Evolutionary conservation across 1,139 yeast genomes (phyloP), one percentile per base, ranked within the genome.

Genomic region (Debaryomyces udenii): DNA sequence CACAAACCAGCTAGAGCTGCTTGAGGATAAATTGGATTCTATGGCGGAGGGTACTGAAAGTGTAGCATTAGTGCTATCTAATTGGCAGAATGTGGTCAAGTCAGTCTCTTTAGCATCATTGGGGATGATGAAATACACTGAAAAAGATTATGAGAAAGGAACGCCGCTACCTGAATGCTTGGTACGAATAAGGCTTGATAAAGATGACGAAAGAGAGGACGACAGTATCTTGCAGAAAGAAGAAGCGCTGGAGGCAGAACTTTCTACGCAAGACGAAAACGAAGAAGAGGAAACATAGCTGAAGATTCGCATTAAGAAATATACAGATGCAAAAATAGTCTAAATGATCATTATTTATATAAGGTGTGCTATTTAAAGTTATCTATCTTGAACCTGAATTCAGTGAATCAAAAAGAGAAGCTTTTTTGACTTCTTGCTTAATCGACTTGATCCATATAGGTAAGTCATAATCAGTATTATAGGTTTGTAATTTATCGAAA

Each of bases 81-180:
- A 83, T 49, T 86, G 95, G 95, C 78, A 80, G 45, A 80, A 77
- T 45, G 84, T 86, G 13, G 69, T 83, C 16, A 70, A 81, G 45
- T 78, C 89, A 1, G 78, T 86, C 0, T 78, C 85, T 9, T 60
- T 86, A 52, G 91, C 94, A 0, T 80, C 90, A 0, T 61, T 81
- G 51, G 81, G 84, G 3, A 60, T 83, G 37, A 58, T 74, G 43
- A 74, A 71, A 41, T 72, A 78, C 46, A 50, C 74, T 0, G 74
- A 73, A 18, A 63, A 64, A 26, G 81, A 76, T 47, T 73, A 71
- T 40, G 78, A 76, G 53, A 59, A 39, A 2, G 53, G 47, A 13
- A 43, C 51, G 1, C 69, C 71, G n/a, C 52, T 70, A 44, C 77
- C 76, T 36, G 64, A 87, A 55, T 76, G 89, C 0, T 66, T 88